Percentiles rank a stretch among this genome's conserved stretches.
These are phyloP conservation scores for Moricandia arvensis DNA, from an alignment of 345 rosid species.

Conservation along the genomic window DNA sequence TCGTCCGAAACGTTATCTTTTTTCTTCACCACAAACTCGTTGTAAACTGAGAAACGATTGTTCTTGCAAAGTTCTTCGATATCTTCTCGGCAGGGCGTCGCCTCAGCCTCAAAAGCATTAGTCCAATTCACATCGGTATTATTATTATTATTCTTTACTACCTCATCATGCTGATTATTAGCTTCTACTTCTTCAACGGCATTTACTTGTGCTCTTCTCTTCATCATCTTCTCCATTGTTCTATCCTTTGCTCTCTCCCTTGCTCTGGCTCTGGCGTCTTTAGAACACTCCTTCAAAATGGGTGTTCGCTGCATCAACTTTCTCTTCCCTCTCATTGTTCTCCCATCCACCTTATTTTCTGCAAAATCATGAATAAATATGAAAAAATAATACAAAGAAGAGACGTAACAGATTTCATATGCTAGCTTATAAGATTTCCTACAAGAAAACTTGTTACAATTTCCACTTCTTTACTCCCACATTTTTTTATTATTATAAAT, in stretches of 20 bases:
- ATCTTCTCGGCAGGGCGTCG: background rate
- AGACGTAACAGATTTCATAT: background rate
- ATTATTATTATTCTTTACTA: background rate
- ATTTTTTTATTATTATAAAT: no score
- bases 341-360: slow-evolving; percentile 16
- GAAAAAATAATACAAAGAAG: background rate
- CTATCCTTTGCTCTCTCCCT: slow-evolving; percentile 75
- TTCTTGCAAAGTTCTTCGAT: slow-evolving; percentile 23
- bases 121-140: background rate
- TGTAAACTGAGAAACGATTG: slow-evolving; percentile 4
- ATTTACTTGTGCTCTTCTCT: slow-evolving; percentile 25
- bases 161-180: slow-evolving; percentile 11
- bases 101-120: slow-evolving; percentile 19
- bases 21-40: slow-evolving; percentile 5
- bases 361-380: background rate
- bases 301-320: slow-evolving; percentile 24
- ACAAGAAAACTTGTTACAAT: background rate
- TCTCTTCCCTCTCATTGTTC: slow-evolving; percentile 36
- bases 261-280: slow-evolving; percentile 59
- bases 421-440: background rate
- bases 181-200: slow-evolving; percentile 13
- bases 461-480: background rate
- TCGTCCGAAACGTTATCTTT: slow-evolving; percentile 13
- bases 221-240: slow-evolving; percentile 50
- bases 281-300: slow-evolving; percentile 35